A percentile compares a stretch with the other conserved stretches of the same genome.
These are phyloP conservation scores for Podaxis sp. DNA, from an alignment of 768 basidiomycete species.

Conservation along the genomic window DNA sequence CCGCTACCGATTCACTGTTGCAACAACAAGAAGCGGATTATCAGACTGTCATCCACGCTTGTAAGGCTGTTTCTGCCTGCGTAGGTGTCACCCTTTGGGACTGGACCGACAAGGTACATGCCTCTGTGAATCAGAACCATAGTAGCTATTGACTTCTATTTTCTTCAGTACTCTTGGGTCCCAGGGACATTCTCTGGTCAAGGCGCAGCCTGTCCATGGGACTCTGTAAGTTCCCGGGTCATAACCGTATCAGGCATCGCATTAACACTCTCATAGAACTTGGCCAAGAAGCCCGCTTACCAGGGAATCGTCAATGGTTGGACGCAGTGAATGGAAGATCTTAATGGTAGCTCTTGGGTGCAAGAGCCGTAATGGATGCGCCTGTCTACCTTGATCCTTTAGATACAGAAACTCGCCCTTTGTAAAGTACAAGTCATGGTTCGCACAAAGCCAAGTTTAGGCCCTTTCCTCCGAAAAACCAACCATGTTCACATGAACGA, in stretches of 20 bases:
- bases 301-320: conserved; percentile 14
- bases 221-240: conserved; percentile 22
- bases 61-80: conserved; percentile 36
- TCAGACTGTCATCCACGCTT: conserved; percentile 46
- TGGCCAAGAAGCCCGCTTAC: conserved; percentile 18
- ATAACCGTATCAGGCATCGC: too few relatives aligned
- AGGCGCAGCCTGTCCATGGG: conserved; percentile 35
- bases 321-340: not conserved
- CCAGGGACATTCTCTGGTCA: conserved; percentile 32
- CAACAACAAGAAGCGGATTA: conserved; percentile 55
- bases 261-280: conserved; percentile 8
- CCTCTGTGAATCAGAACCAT: not conserved
- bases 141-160: not conserved
- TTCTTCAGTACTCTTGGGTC: conserved; percentile 33
- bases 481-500: too few relatives aligned
- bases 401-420: not conserved
- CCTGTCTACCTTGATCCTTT: not conserved
- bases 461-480: too few relatives aligned
- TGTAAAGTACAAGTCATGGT: too few relatives aligned
- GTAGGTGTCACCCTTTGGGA: conserved; percentile 43
- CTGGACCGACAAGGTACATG: conserved; percentile 33
- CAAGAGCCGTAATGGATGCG: not conserved
- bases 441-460: too few relatives aligned
- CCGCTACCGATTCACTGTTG: conserved; percentile 41
- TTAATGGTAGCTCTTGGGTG: not conserved